Percentiles rank a stretch among this genome's conserved stretches.
Conservation (phyloP, 768 basidiomycete genomes). For the Leucocoprinus birnbaumii region DNA sequence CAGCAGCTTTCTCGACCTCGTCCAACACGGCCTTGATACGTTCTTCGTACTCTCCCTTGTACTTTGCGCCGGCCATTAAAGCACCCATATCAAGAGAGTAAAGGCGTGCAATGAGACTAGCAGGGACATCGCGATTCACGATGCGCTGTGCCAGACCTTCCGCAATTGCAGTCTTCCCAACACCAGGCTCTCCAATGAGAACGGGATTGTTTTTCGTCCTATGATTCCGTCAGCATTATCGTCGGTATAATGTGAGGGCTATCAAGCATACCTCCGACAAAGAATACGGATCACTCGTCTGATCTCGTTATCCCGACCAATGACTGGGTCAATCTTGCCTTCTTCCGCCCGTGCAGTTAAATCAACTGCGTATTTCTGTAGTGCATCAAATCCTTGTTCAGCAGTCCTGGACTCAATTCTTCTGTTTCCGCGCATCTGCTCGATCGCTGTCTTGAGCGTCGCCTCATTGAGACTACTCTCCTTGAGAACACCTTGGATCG, state of each 20-base stretch:
- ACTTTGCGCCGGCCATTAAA: conserved; percentile 89
- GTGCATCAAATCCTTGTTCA: conserved; percentile 90
- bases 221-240: not conserved
- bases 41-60: conserved; percentile 96
- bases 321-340: conserved; percentile 94
- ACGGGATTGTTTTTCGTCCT: conserved; percentile 98
- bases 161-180: conserved; percentile 93
- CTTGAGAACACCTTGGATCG: conserved; percentile 68
- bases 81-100: conserved; percentile 94
- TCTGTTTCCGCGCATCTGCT: conserved; percentile 79
- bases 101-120: conserved; percentile 66
- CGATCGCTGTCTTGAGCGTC: conserved; percentile 70
- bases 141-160: conserved; percentile 97
- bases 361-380: conserved; percentile 86
- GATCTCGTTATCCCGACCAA: conserved; percentile 92
- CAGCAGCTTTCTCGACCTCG: conserved; percentile 88
- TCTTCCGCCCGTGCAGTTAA: conserved; percentile 85
- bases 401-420: conserved; percentile 84
- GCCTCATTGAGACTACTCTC: conserved; percentile 73
- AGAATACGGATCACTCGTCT: conserved; percentile 81
- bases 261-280: conserved; percentile 55
- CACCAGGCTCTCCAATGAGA: conserved; percentile 91
- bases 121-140: conserved; percentile 88
- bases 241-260: conserved; percentile 19
- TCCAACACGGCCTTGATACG: conserved; percentile 89